Evolutionary conservation across 495 filamentous ascomycete genomes (phyloP), one percentile per base, ranked within the genome.

Genomic region (Glutinoglossum americanum): DNA sequence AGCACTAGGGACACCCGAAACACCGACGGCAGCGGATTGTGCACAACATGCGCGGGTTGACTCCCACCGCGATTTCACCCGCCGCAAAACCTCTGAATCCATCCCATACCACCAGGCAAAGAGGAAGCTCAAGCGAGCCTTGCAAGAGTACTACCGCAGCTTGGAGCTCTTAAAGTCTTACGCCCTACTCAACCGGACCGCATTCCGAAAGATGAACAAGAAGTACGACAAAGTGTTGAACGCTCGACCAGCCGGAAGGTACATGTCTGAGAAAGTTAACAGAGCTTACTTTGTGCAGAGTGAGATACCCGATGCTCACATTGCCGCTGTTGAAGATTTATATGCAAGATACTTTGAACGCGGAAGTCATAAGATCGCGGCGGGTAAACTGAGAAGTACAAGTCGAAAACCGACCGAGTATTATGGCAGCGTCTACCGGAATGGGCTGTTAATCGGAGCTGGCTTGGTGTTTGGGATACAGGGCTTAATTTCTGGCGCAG

Each of bases 131-230:
- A 96, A 95, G 65, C 67, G 84, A 51, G 92, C 92, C 0, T 64
- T 95, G 59, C 85, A 89, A 64, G 92, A 97, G 68, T 95, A 84
- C 64, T 95, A 98, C 66, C 80, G 90, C 32, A 83, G 87, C 7
- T 74, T 97, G 3, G 92, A 98, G 66, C 74, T 97, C 19, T 69
- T 98, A 23, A 94, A 95, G 69, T 84, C 85, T 0, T 98, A 92
- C 64, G 83, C 87, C 6, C 74, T 89, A 21, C 71, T 95, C 15
- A 98, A 98, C 64, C 76, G 84, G 53, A 92, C 86, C 1, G 93
- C 88, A 1, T 96, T 97, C 60, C 84, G 89, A 8, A 98, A 98
- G 67, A 89, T 98, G 65, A 97, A 92, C 69, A 98, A 98, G 70
- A 98, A 98, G 70, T 96, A 89, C 63, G 89, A 98, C 71, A 97